phyloP scores from a whole-genome alignment of 164 flowering plant genomes.

The Annona cherimola region DNA sequence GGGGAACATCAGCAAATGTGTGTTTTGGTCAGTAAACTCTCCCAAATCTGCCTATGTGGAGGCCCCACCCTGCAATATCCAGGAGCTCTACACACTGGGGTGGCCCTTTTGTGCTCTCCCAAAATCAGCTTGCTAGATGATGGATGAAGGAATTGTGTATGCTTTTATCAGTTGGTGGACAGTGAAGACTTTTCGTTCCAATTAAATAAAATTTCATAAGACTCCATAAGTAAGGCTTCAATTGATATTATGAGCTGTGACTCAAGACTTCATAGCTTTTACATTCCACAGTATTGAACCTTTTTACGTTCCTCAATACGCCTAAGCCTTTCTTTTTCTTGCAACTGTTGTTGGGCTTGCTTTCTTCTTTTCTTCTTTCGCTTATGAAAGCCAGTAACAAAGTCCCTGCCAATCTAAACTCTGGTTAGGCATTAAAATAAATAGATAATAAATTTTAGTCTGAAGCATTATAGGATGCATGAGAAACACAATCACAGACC shows the following conservation, averaged over 20 bases:
- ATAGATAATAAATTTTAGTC: neutral
- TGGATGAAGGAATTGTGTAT: no score
- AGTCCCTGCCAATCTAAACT: slow-evolving; percentile 43
- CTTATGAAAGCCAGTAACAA: slow-evolving; percentile 87
- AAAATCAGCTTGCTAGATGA: no score
- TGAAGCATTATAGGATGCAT: neutral
- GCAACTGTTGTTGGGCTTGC: slow-evolving; percentile 54
- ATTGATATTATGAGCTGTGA: neutral
- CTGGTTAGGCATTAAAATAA: neutral
- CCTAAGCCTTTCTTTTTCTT: slow-evolving; percentile 50
- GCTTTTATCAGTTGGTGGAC: no score
- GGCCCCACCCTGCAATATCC: no score
- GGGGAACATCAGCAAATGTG: no score
- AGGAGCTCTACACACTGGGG: no score
- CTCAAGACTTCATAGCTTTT: neutral
- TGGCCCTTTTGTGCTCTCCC: no score
- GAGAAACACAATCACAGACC: neutral
- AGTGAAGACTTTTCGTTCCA: no score
- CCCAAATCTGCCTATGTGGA: no score
- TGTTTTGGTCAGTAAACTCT: no score
- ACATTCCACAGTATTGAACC: slow-evolving; percentile 29
- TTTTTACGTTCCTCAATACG: slow-evolving; percentile 74
- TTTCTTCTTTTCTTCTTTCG: slow-evolving; percentile 99
- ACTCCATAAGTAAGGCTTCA: neutral
- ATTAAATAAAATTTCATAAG: no score